Percentiles rank a stretch among this genome's conserved stretches.
phyloP scores from a whole-genome alignment of 148 eudicot genomes.

The Polygonum maritimum region DNA sequence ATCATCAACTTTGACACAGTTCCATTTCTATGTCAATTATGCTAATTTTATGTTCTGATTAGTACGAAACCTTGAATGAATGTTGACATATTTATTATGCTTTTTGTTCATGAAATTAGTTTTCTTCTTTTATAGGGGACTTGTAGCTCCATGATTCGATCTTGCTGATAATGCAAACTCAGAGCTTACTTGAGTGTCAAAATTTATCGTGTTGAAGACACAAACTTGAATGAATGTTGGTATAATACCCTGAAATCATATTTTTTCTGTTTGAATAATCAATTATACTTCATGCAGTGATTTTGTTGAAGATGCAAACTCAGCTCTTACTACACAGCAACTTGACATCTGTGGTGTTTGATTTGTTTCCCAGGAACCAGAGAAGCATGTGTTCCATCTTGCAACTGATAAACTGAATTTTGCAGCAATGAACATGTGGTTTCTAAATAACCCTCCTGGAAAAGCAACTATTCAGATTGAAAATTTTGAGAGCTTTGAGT shows the following conservation, averaged over 20 bases:
- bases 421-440: slow-evolving; percentile 95
- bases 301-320: no score
- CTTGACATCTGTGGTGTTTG: neutral
- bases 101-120: no score
- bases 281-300: no score
- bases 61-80: neutral
- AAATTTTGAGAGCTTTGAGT: slow-evolving; percentile 75
- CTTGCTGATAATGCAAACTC: neutral
- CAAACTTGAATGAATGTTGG: no score
- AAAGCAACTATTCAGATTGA: slow-evolving; percentile 79
- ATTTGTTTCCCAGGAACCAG: slow-evolving; percentile 55
- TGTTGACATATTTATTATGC: neutral
- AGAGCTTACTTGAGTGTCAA: no score
- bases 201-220: no score
- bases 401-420: slow-evolving; percentile 81
- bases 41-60: neutral
- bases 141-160: neutral
- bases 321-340: no score
- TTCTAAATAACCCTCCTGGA: slow-evolving; percentile 66
- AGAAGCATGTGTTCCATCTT: slow-evolving; percentile 82
- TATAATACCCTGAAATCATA: no score
- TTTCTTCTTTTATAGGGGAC: neutral
- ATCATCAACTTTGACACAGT: neutral
- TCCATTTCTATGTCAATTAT: neutral
- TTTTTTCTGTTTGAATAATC: no score